Percentiles rank a stretch among this genome's conserved stretches.
phyloP scores from a whole-genome alignment of 2,329 filamentous ascomycete species.

The Geoglossum cookeanum region DNA sequence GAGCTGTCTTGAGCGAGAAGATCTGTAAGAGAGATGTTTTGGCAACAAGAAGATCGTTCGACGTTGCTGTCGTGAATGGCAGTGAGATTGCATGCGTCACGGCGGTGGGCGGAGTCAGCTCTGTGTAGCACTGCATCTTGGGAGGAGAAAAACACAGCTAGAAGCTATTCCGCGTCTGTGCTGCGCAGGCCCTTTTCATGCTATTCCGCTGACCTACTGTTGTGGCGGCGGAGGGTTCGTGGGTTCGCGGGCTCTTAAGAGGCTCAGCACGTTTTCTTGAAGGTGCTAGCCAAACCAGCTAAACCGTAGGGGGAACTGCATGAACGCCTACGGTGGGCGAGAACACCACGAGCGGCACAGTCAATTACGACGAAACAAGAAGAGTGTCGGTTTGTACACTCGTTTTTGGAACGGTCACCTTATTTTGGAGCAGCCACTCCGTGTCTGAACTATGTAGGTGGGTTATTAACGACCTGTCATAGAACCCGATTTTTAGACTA shows the following conservation, averaged over 20 bases:
- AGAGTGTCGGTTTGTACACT: too few relatives aligned
- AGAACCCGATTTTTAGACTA: too few relatives aligned
- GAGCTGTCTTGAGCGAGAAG: conserved; percentile 52
- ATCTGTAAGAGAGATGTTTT: conserved; percentile 88
- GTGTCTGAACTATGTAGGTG: too few relatives aligned
- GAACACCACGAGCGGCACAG: neutral
- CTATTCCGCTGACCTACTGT: neutral
- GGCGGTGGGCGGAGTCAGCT: conserved; percentile 83
- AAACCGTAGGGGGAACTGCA: neutral
- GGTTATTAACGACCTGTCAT: too few relatives aligned
- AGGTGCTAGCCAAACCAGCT: neutral
- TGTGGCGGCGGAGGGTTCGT: neutral
- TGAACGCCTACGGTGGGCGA: neutral
- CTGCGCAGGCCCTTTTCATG: neutral
- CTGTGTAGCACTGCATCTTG: conserved; percentile 90
- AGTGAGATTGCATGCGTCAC: conserved; percentile 74
- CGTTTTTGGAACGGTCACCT: too few relatives aligned
- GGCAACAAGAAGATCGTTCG: conserved; percentile 74
- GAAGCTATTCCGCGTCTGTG: neutral
- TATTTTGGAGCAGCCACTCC: too few relatives aligned
- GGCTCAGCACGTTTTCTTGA: too few relatives aligned
- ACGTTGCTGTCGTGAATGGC: conserved; percentile 54
- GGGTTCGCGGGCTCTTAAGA: too few relatives aligned
- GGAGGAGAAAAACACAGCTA: neutral
- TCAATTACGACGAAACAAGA: too few relatives aligned